Evolutionary conservation across 768 basidiomycete genomes (phyloP).

Genomic region (Cystobasidium ongulense): DNA sequence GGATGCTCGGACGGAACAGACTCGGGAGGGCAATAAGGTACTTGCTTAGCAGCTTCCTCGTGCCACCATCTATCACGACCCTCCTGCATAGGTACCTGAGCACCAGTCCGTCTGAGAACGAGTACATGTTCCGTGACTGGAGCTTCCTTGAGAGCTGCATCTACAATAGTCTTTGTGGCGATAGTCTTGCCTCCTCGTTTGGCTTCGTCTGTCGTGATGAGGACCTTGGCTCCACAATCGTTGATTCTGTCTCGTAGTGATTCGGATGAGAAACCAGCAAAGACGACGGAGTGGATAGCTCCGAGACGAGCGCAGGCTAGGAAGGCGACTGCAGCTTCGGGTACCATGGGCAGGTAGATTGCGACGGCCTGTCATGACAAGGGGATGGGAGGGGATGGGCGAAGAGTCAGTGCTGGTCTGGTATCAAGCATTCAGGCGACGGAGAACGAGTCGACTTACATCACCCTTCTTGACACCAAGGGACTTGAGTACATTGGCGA

Average conservation of each 20-base stretch:
- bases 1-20: conserved; percentile 89
- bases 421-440: background rate
- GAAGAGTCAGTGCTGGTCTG: background rate
- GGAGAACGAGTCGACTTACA: conserved; percentile 42
- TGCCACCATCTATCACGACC: conserved; percentile 96
- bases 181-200: conserved; percentile 87
- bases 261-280: conserved; percentile 93
- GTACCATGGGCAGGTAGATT: conserved; percentile 75
- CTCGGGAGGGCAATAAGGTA: conserved; percentile 78
- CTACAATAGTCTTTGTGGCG: conserved; percentile 87
- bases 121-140: conserved; percentile 82
- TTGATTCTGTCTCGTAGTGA: conserved; percentile 81
- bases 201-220: conserved; percentile 94
- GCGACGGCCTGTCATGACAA: conserved; percentile 55
- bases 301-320: conserved; percentile 96
- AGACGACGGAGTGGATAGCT: conserved; percentile 92
- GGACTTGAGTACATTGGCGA: conserved; percentile 84
- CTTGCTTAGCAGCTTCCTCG: conserved; percentile 74
- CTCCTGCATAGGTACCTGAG: conserved; percentile 65
- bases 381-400: background rate
- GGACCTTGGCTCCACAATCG: conserved; percentile 79
- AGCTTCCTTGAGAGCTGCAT: conserved; percentile 75
- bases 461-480: conserved; percentile 93
- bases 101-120: conserved; percentile 80
- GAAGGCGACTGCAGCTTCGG: conserved; percentile 93